A percentile compares a stretch with the other conserved stretches of the same genome.
Evolutionary conservation across 2,329 filamentous ascomycete species (phyloP).

Genomic region (Septoria petroselini): DNA sequence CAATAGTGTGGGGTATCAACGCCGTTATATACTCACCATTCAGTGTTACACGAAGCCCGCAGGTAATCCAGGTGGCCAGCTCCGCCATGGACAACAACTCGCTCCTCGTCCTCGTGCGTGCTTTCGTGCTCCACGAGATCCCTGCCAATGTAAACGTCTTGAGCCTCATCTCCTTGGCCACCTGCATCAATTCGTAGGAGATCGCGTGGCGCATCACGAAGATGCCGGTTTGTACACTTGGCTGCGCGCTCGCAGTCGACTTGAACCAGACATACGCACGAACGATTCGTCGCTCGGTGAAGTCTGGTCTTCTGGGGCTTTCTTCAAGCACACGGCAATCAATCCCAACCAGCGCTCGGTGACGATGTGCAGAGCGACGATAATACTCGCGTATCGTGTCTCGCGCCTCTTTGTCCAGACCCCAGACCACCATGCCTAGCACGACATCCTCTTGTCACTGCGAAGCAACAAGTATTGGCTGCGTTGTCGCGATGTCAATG

Average conservation of each 20-base stretch:
- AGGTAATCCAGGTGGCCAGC: constrained; percentile 18
- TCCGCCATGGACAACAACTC: constrained; percentile 20
- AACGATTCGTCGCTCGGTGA: constrained; percentile 18
- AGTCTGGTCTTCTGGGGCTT: not conserved
- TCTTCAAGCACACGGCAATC: constrained; percentile 25
- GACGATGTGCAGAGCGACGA: constrained; percentile 18
- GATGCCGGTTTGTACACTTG: constrained; percentile 22
- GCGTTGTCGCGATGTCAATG: constrained; percentile 21
- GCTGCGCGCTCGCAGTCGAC: constrained; percentile 15
- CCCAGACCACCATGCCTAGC: constrained; percentile 34
- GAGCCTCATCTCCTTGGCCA: constrained; percentile 22
- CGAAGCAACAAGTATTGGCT: constrained; percentile 28
- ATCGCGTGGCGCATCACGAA: constrained; percentile 23
- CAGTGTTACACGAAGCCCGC: constrained; percentile 1
- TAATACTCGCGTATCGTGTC: constrained; percentile 31
- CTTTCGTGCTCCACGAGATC: constrained; percentile 20
- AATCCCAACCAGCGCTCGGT: constrained; percentile 25
- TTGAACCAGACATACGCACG: constrained; percentile 25
- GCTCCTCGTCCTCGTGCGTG: constrained; percentile 17
- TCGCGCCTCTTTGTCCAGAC: constrained; percentile 24
- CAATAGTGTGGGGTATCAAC: no score
- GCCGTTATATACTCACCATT: not conserved
- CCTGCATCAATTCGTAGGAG: constrained; percentile 14
- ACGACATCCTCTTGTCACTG: constrained; percentile 23
- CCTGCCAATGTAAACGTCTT: constrained; percentile 22